A percentile compares a stretch with the other conserved stretches of the same genome.
Evolutionary conservation across 169 alveolate species (phyloP).

Genomic region (Plasmodium blacklocki): DNA sequence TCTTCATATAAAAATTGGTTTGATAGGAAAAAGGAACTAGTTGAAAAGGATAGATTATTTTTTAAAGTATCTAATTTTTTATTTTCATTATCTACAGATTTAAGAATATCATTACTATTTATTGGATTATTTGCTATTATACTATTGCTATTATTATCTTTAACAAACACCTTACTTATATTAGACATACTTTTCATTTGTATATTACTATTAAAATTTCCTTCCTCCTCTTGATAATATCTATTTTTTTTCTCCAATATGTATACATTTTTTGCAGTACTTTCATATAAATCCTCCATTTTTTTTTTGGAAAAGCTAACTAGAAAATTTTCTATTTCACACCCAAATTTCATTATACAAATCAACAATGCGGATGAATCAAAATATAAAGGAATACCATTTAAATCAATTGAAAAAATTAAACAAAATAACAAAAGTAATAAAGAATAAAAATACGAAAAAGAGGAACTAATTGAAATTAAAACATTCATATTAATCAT

Average conservation of each 20-base stretch:
- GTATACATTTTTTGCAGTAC: constrained; percentile 56
- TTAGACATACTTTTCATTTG: too few relatives aligned
- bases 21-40: too few relatives aligned
- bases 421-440: constrained; percentile 49
- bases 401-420: constrained; percentile 37
- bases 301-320: constrained; percentile 62
- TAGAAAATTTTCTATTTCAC: constrained; percentile 55
- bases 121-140: too few relatives aligned
- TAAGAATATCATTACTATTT: too few relatives aligned
- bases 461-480: constrained; percentile 64
- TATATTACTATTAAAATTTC: too few relatives aligned
- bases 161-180: too few relatives aligned
- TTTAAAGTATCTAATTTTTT: too few relatives aligned
- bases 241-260: constrained; percentile 30
- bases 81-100: too few relatives aligned
- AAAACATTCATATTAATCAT: constrained; percentile 71
- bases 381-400: constrained; percentile 56
- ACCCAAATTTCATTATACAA: constrained; percentile 64
- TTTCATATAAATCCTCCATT: constrained; percentile 62
- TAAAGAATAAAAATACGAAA: constrained; percentile 62
- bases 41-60: too few relatives aligned
- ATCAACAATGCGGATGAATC: constrained; percentile 69
- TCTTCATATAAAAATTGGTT: neutral
- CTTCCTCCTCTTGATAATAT: too few relatives aligned
- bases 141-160: too few relatives aligned